A percentile compares a stretch with the other conserved stretches of the same genome.
phyloP scores from a whole-genome alignment of 257 asterid genomes.

The Ballota nigra region DNA sequence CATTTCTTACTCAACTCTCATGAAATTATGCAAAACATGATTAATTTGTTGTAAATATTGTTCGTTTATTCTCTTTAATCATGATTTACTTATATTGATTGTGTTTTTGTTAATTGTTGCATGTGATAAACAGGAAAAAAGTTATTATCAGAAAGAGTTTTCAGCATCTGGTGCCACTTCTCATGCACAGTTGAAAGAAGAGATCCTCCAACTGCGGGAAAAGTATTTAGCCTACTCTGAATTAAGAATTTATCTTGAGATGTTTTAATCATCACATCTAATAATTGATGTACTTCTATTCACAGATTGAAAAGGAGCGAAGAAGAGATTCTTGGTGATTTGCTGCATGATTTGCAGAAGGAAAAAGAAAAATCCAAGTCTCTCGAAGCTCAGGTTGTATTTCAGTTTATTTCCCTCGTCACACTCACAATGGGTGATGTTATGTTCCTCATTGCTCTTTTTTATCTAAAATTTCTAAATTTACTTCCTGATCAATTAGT shows the following conservation, averaged over 20 bases:
- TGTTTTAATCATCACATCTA: conserved; percentile 1
- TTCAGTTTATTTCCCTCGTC: not conserved
- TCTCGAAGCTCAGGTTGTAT: conserved; percentile 71
- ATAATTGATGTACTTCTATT: conserved; percentile 13
- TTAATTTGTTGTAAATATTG: not conserved
- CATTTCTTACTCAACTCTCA: not conserved
- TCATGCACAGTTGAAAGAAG: conserved; percentile 55
- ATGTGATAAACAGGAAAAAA: conserved; percentile 41
- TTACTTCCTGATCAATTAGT: not conserved
- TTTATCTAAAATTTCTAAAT: not conserved
- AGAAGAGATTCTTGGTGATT: conserved; percentile 70
- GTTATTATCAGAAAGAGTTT: conserved; percentile 21
- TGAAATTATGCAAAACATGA: not conserved
- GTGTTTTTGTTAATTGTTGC: conserved; percentile 14
- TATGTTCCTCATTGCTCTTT: not conserved
- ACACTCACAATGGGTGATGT: not conserved
- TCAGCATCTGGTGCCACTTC: conserved; percentile 38
- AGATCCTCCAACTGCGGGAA: conserved; percentile 60
- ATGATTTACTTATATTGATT: conserved; percentile 12
- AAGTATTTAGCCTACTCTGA: conserved; percentile 45
- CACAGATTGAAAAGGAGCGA: conserved; percentile 68
- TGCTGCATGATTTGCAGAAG: conserved; percentile 57
- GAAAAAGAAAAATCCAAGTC: conserved; percentile 69
- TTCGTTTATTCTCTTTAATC: conserved; percentile 6
- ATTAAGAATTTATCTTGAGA: conserved; percentile 3